Base-by-base conservation (phyloP, 495 filamentous ascomycete species). In the Terfezia claveryi region DNA sequence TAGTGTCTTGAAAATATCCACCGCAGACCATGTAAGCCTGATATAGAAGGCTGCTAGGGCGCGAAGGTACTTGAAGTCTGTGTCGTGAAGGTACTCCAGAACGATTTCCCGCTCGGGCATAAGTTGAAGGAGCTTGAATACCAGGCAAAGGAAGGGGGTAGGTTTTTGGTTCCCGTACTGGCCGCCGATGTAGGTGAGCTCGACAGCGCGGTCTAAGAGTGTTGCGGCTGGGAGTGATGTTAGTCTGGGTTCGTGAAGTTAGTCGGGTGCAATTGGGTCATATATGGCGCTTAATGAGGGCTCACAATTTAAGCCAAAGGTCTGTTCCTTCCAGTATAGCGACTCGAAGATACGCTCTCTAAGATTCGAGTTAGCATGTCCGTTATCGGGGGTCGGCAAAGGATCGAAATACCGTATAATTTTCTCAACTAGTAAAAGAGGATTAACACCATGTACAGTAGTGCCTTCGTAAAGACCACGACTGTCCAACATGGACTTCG, bases 251-350 rank as follows among this genome's bases (percentile, higher is more conserved):
- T 44, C 10, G 36, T 37, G 27, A 10, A 10, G 51, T 36, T 23
- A 9, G 10, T 38, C 32, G n/a, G 11, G 41, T 41, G 4, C 0
- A 27, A 12, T 12, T 14, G 0, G 14, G 14, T 32, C 27, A 7
- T 32, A 32, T 32, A 2, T 1, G 27, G 27, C 4, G 27, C 27
- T 32, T 32, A 7, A 32, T 27, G 20, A n/a, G 36, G 20, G 49
- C 37, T 73, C 85, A 54, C 87, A 85, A 70, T 96, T 96, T 57
- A 98, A 72, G 23, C 82, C 91, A 71, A 95, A 98, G 66, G 88
- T 92, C 68, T 94, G 88, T 67, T 96, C 92, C 69, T 95, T 94
- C 83, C 85, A 98, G 72, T 94, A 98, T 70, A 92, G 91, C 59
- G 78, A 82, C 58, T 93, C 84, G 55, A 85, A 79, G 68, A 98